phyloP scores from a whole-genome alignment of 202 grass and related monocot species.

The Schoenoplectus tabernaemontani region DNA sequence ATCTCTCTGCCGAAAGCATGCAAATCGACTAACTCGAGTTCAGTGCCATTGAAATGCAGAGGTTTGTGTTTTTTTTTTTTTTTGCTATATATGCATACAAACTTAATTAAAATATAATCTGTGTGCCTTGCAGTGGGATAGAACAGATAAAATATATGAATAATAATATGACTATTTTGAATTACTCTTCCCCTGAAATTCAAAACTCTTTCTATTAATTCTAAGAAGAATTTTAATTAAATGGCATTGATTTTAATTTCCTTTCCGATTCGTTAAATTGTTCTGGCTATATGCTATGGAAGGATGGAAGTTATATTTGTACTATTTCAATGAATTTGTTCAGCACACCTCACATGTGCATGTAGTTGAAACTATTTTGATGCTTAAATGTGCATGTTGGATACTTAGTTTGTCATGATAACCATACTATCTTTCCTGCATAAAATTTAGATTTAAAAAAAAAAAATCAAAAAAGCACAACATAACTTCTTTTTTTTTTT shows the following conservation, averaged over 20 bases:
- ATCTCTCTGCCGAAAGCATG: conserved; percentile 44
- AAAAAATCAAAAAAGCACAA: background rate
- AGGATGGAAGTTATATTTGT: too few relatives aligned
- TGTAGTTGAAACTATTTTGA: too few relatives aligned
- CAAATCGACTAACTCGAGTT: conserved; percentile 18
- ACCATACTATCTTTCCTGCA: background rate
- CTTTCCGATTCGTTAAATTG: too few relatives aligned
- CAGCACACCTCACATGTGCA: too few relatives aligned
- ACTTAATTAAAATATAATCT: background rate
- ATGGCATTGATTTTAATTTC: too few relatives aligned
- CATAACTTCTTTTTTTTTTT: background rate
- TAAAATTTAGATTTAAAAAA: background rate
- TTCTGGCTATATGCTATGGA: too few relatives aligned
- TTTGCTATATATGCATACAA: background rate
- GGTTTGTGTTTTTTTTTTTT: conserved; percentile 7
- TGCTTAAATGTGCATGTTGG: background rate
- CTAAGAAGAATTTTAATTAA: too few relatives aligned
- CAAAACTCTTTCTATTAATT: too few relatives aligned
- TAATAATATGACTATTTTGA: background rate
- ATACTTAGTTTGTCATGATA: background rate
- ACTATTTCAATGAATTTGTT: too few relatives aligned
- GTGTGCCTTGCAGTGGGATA: background rate
- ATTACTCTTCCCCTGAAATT: background rate
- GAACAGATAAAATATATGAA: background rate
- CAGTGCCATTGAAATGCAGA: conserved; percentile 65